Percentiles rank a stretch among this genome's conserved stretches.
Conservation (phyloP, 768 basidiomycete species). For the Imleria badia region DNA sequence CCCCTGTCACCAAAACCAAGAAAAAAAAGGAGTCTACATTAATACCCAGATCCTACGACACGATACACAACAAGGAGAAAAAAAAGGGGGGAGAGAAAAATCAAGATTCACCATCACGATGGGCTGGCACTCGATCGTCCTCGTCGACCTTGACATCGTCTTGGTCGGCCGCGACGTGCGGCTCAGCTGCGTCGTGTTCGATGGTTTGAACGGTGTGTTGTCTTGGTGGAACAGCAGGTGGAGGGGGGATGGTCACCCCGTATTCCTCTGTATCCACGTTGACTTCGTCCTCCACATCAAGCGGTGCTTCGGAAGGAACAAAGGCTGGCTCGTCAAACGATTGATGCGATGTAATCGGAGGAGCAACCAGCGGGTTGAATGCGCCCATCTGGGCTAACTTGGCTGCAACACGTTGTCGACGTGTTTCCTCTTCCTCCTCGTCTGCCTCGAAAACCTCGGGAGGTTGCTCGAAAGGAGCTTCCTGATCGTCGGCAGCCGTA, state of each 20-base stretch:
- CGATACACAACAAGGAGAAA: constrained; percentile 23
- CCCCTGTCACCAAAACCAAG: constrained; percentile 22
- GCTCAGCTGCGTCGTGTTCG: constrained; percentile 13
- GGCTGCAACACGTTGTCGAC: constrained; percentile 59
- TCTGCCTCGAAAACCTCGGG: constrained; percentile 11
- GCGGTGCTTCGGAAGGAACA: constrained; percentile 1
- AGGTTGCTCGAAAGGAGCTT: not conserved
- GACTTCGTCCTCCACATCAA: constrained; percentile 23
- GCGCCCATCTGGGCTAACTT: constrained; percentile 62
- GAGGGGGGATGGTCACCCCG: constrained; percentile 19
- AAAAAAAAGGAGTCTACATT: constrained; percentile 23
- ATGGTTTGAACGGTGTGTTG: constrained; percentile 17
- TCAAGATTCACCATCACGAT: constrained; percentile 46
- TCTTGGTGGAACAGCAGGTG: constrained; percentile 22
- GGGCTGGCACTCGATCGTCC: constrained; percentile 15
- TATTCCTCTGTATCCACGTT: constrained; percentile 27
- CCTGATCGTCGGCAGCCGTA: constrained; percentile 1
- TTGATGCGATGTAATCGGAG: constrained; percentile 21
- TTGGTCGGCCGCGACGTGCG: constrained; percentile 16
- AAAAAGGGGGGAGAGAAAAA: constrained; percentile 17
- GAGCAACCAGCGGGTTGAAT: constrained; percentile 50
- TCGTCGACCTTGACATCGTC: constrained; percentile 15
- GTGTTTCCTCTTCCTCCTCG: constrained; percentile 51
- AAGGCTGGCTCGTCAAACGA: constrained; percentile 12
- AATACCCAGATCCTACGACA: constrained; percentile 30